Base-by-base conservation (phyloP, 768 basidiomycete genomes). In the Lactarius hengduanensis region DNA sequence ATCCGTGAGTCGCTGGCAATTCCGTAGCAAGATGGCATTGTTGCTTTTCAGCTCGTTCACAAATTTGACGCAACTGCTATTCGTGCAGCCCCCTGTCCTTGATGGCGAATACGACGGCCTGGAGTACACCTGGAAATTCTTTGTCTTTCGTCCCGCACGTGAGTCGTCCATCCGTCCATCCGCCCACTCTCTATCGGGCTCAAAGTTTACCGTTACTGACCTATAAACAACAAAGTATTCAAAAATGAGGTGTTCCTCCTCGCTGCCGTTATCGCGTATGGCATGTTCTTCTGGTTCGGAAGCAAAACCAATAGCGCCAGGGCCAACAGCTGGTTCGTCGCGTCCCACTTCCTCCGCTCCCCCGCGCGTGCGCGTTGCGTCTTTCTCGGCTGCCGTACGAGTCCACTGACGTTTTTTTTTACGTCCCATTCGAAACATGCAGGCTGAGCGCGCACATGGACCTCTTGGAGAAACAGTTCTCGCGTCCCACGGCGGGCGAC, bases 111-210 rank as follows among this genome's bases (percentile, higher is more conserved):
- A 94, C 75, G 82, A 89, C 41, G 94, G 94, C 22, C 76, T 84
- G 56, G 84, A 97, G 76, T 88, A 80, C 75, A 81, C 78, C 68
- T 95, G 89, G 88, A 87, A 82, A 73, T 79, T 86, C 63, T 77
- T 97, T 71, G 85, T 88, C 43, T 92, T 96, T 78, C 82, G 94
- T 53, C 95, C 94, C 22, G 91, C 88, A 10, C 74, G 89, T 89
- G 73, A 70, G 87, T 79, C 40, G 16, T 20, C 32, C n/a, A 7
- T 47, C 20, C 62, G 61, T 59, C 54, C 47, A 1, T 71, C 53
- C 63, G 63, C 18, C 56, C 36, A 20, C 22, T 26, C 15, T 10
- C 30, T 20, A 38, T 28, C 18, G 3, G 41, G n/a, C 50, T 10
- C 26, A 9, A 28, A 26, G 50, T 13, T 30, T 64, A 64, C 26